Base-by-base conservation (phyloP, 2,329 filamentous ascomycete species). In the Penicillium thymicola region DNA sequence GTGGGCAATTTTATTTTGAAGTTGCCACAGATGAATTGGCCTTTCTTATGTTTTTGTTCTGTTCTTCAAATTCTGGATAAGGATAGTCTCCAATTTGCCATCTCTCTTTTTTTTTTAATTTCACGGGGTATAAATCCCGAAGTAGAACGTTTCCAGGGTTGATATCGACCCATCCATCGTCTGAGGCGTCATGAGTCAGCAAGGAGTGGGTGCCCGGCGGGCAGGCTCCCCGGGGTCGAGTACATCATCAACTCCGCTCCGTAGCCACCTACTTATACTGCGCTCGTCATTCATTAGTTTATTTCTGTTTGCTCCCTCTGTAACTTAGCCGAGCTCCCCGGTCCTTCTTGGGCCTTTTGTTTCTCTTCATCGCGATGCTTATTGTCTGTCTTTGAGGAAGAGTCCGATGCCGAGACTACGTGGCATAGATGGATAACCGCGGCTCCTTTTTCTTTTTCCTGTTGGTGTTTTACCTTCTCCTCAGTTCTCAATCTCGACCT, bases 401-500 rank as follows among this genome's bases (percentile, higher is more conserved):
- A 58, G 51, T 65, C 64, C 63, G 58, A 67, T 67, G 65, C 58
- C 61, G 58, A 61, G 59, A 54, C 57, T 58, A 48, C 55, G 62
- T 58, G 66, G 68, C 66, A 66, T 72, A 65, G 60, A 78, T 78
- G 76, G 76, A 78, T 70, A 77, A 73, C 67, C 76, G 71, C 74
- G 79, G 69, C 70, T 80, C 70, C 66, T 76, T 73, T 60, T 70
- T 83, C 60, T 72, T 82, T 52, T 69, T 83, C 57, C 61, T 83
- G 62, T 68, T 84, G 64, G 70, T 82, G 36, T 73, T 81, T 58
- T 82, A 82, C 72, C 75, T 83, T 54, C 76, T 83, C 59, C 72
- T 82, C 55, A 79, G 78, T 48, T 80, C 79, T 3, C 77, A 80
- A 59, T 72, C 72, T 30, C 77, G 73, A 60, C 66, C 73, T 27